These are phyloP conservation scores for Gamsiella multidivaricata DNA, from an alignment of 192 early-diverging fungal genomes.

Conservation along the genomic window DNA sequence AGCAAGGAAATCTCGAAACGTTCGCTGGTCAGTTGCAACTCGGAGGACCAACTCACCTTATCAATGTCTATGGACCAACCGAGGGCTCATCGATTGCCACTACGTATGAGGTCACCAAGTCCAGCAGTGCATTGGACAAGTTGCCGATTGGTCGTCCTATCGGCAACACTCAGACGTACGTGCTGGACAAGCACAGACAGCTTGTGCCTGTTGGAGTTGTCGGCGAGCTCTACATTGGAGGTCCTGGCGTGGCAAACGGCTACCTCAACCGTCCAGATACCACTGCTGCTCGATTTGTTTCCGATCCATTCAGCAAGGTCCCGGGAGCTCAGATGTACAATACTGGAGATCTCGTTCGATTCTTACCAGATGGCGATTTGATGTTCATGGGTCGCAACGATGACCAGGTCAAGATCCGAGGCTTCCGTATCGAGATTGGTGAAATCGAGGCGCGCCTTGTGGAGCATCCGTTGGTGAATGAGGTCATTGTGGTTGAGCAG, in stretches of 20 bases:
- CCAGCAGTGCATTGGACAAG: not conserved
- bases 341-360: slow-evolving; percentile 42
- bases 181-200: slow-evolving; percentile 22
- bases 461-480: slow-evolving; percentile 13
- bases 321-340: slow-evolving; percentile 22
- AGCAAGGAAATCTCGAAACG: too few relatives aligned
- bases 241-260: slow-evolving; percentile 37
- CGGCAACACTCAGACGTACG: slow-evolving; percentile 16
- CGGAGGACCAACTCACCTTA: too few relatives aligned
- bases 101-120: not conserved
- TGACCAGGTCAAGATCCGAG: slow-evolving; percentile 52
- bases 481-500: slow-evolving; percentile 31
- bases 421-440: slow-evolving; percentile 46
- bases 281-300: slow-evolving; percentile 37
- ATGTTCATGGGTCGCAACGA: slow-evolving; percentile 46
- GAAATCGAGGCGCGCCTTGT: slow-evolving; percentile 39
- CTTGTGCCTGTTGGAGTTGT: slow-evolving; percentile 43
- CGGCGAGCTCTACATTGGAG: slow-evolving; percentile 55
- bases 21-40: too few relatives aligned
- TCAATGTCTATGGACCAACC: slow-evolving; percentile 32
- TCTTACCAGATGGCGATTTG: slow-evolving; percentile 36
- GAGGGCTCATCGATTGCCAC: slow-evolving; percentile 7
- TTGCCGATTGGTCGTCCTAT: slow-evolving; percentile 32
- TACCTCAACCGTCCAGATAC: slow-evolving; percentile 50
- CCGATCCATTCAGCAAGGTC: slow-evolving; percentile 39